A percentile compares a stretch with the other conserved stretches of the same genome.
Conservation (phyloP, 768 basidiomycete species). For the Sporobolomyces phaffii region DNA sequence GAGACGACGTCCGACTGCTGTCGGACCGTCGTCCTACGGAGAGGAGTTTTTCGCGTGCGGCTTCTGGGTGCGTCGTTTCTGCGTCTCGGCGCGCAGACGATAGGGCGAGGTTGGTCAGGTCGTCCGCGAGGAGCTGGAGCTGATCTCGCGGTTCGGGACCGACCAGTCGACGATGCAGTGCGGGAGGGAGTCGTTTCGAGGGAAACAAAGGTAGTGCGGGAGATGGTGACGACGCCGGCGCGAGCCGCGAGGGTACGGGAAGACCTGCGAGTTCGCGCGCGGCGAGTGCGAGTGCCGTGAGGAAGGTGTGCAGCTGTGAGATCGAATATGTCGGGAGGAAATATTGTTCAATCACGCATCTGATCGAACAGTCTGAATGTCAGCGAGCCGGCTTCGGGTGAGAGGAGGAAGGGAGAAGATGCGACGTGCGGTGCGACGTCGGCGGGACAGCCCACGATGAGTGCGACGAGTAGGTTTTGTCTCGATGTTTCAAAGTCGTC, state of each 20-base stretch:
- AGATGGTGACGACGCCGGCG: neutral
- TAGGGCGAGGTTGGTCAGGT: slow-evolving; percentile 60
- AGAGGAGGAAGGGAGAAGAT: slow-evolving; percentile 41
- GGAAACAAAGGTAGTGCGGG: slow-evolving; percentile 56
- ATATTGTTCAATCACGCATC: slow-evolving; percentile 80
- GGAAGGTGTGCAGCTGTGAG: slow-evolving; percentile 72
- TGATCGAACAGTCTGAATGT: slow-evolving; percentile 44
- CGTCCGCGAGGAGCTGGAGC: slow-evolving; percentile 60
- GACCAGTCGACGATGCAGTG: slow-evolving; percentile 66
- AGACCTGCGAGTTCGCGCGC: slow-evolving; percentile 69
- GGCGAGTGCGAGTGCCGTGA: slow-evolving; percentile 78
- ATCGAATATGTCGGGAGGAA: slow-evolving; percentile 89
- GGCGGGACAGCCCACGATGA: slow-evolving; percentile 71
- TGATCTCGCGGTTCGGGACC: slow-evolving; percentile 43
- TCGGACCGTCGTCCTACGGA: slow-evolving; percentile 52
- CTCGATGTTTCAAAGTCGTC: slow-evolving; percentile 68
- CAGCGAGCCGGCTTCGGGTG: neutral
- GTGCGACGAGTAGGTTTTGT: slow-evolving; percentile 68
- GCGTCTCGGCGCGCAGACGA: slow-evolving; percentile 57
- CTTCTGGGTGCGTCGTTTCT: slow-evolving; percentile 56
- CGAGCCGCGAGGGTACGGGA: slow-evolving; percentile 37
- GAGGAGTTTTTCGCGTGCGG: slow-evolving; percentile 69
- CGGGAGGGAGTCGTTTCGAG: slow-evolving; percentile 67
- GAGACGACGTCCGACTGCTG: slow-evolving; percentile 1
- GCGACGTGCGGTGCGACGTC: slow-evolving; percentile 79